phyloP scores from a whole-genome alignment of 257 asterid genomes.

The Solanum ossicruentum region DNA sequence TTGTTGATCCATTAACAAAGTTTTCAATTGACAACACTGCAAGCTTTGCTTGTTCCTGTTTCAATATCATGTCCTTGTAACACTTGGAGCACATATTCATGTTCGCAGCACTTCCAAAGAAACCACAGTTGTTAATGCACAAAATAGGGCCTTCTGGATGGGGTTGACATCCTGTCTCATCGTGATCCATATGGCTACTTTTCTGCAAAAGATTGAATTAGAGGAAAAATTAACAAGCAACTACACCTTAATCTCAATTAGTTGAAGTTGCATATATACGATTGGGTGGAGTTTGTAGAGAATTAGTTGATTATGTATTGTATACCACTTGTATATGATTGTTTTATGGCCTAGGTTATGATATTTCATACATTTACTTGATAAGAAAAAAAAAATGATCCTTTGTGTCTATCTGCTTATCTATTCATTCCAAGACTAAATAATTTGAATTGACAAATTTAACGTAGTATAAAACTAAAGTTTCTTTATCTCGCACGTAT shows the following conservation, averaged over 20 bases:
- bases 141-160: slow-evolving; percentile 22
- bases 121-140: slow-evolving; percentile 26
- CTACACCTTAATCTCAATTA: not conserved
- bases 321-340: not conserved
- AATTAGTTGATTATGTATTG: not conserved
- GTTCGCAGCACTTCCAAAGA: slow-evolving; percentile 23
- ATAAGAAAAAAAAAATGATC: not conserved
- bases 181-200: not conserved
- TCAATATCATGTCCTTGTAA: slow-evolving; percentile 36
- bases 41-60: slow-evolving; percentile 19
- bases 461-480: not conserved
- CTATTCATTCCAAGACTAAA: not conserved
- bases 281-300: not conserved
- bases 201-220: not conserved
- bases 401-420: not conserved
- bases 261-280: not conserved
- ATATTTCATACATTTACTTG: not conserved
- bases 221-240: not conserved
- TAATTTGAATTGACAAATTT: not conserved
- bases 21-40: slow-evolving; percentile 18
- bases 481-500: not conserved
- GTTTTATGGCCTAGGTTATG: not conserved
- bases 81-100: slow-evolving; percentile 60
- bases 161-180: slow-evolving; percentile 27
- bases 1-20: slow-evolving; percentile 8